Conservation (phyloP, 495 filamentous ascomycete species). For the Neurospora tetraspora region DNA sequence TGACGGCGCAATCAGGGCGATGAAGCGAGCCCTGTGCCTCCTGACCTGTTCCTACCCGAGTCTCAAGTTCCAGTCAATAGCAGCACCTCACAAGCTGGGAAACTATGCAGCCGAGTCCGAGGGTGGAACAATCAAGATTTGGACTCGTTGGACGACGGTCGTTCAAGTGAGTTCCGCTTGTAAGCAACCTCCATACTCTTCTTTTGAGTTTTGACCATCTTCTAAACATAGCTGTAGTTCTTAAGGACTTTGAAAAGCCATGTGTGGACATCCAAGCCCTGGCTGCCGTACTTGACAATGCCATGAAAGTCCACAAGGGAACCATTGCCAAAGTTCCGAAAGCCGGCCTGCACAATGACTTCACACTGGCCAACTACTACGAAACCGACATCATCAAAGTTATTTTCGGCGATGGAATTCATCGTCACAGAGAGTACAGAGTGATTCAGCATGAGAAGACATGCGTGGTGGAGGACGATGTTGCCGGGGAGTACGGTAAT, state of each 20-base stretch:
- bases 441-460: not conserved
- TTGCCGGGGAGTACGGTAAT: rapidly evolving
- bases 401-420: not conserved
- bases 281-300: not conserved
- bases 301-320: not conserved
- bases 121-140: not conserved
- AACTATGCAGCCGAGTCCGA: not conserved
- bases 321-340: too few species aligned
- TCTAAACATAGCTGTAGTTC: too few species aligned
- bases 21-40: not conserved
- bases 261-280: not conserved
- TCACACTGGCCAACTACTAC: too few species aligned
- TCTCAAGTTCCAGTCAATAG: too few species aligned
- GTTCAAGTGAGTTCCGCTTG: not conserved
- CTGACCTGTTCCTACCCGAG: too few species aligned
- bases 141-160: not conserved
- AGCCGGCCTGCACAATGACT: too few species aligned
- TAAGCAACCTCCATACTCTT: not conserved
- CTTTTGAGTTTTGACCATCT: too few species aligned
- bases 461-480: not conserved
- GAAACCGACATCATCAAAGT: not conserved
- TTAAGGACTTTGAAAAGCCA: too few species aligned
- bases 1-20: not conserved
- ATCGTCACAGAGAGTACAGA: not conserved
- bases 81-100: too few species aligned